Conservation (phyloP, 2,329 filamentous ascomycete species). For the Ceratocystis harringtonii region DNA sequence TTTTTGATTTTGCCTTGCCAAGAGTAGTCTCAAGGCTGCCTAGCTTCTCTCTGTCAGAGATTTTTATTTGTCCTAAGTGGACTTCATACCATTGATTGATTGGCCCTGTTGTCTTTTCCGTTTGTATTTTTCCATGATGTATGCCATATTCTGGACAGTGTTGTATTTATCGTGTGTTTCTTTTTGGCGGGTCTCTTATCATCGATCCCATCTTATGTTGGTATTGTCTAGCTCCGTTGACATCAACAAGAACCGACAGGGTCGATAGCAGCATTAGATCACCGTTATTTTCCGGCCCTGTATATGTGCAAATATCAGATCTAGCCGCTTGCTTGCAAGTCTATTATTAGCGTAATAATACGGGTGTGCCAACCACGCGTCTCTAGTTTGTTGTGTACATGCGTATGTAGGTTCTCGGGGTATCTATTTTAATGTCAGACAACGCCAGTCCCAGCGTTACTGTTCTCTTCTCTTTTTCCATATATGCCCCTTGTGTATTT, state of each 20-base stretch:
- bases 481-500: too few relatives aligned
- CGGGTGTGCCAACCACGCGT: not conserved
- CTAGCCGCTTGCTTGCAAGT: not conserved
- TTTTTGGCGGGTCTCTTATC: not conserved
- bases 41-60: too few relatives aligned
- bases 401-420: not conserved
- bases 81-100: not conserved
- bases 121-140: not conserved
- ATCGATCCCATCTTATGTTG: too few relatives aligned
- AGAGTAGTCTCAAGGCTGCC: too few relatives aligned
- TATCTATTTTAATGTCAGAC: not conserved
- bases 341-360: not conserved
- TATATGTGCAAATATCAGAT: not conserved
- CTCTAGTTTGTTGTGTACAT: not conserved
- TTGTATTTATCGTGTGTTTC: not conserved
- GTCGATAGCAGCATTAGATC: too few relatives aligned
- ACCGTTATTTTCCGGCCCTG: too few relatives aligned
- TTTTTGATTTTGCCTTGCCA: too few relatives aligned
- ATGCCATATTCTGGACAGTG: conserved; percentile 2
- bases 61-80: too few relatives aligned
- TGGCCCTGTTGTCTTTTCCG: not conserved
- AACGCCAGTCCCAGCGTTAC: not conserved
- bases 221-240: not conserved
- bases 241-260: too few relatives aligned
- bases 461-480: not conserved